Evolutionary conservation across 176 grass and related monocot genomes (phyloP).

Genomic region (Eragrostis nindensis): DNA sequence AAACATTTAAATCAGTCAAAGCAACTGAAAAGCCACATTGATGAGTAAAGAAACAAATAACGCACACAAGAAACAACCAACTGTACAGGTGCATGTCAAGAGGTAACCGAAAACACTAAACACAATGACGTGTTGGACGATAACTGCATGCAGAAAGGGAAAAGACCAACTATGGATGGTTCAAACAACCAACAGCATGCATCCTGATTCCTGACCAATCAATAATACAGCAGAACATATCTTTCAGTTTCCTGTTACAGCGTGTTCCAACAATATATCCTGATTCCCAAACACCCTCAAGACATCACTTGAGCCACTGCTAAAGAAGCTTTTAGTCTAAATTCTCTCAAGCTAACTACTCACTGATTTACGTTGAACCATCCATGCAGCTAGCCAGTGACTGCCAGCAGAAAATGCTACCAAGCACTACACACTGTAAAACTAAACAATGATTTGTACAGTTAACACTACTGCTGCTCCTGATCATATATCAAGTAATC

Average conservation of each 20-base stretch:
- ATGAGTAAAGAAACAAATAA: neutral
- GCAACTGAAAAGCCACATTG: neutral
- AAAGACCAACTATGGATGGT: neutral
- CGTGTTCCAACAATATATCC: neutral
- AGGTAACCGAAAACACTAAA: neutral
- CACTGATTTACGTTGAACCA: neutral
- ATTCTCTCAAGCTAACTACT: neutral
- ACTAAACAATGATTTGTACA: neutral
- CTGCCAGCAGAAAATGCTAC: neutral
- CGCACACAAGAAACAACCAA: neutral
- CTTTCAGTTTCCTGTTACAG: neutral
- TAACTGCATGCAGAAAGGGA: neutral
- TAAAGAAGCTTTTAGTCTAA: neutral
- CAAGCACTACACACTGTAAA: slow-evolving; percentile 14
- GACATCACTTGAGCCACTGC: neutral
- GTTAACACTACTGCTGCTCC: neutral
- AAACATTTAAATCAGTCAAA: slow-evolving; percentile 34
- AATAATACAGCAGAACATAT: neutral
- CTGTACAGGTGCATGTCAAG: neutral
- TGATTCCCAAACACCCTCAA: neutral
- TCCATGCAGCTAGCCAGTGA: neutral
- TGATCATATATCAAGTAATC: neutral
- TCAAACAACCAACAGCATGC: slow-evolving; percentile 11
- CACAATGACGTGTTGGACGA: neutral
- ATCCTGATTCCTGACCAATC: too few species aligned